Evolutionary conservation across 108 stramenopile genomes (phyloP).

Genomic region (Stephanodiscus triporus): DNA sequence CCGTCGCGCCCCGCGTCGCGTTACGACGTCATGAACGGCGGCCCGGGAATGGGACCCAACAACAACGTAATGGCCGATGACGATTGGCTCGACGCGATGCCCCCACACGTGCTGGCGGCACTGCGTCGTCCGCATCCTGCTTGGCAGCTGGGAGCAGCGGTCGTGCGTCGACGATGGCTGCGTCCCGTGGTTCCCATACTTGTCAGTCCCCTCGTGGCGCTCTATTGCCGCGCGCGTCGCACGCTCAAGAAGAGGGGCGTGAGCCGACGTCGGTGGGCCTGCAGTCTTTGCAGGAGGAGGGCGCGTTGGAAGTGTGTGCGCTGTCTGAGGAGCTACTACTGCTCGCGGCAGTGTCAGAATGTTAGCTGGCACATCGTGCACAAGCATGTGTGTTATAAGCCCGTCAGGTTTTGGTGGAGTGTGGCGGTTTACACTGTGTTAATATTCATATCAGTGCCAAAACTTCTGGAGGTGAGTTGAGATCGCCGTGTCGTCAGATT

Average conservation of each 20-base stretch:
- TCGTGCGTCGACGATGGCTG: conserved; percentile 74
- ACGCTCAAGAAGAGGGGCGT: conserved; percentile 89
- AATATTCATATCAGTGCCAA: conserved; percentile 62
- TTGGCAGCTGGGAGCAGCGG: conserved; percentile 82
- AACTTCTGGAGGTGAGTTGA: conserved; percentile 60
- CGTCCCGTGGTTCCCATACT: conserved; percentile 82
- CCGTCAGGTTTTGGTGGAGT: conserved; percentile 75
- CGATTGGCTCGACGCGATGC: conserved; percentile 91
- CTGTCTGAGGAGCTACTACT: conserved; percentile 89
- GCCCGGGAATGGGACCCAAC: conserved; percentile 19
- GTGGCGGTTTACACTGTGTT: conserved; percentile 66
- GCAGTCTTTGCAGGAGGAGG: conserved; percentile 84
- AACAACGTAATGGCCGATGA: conserved; percentile 54
- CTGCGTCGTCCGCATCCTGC: conserved; percentile 79
- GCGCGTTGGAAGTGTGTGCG: conserved; percentile 93
- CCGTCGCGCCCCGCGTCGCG: conserved; percentile 58
- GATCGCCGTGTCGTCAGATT: background rate
- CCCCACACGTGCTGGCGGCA: conserved; percentile 88
- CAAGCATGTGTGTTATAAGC: conserved; percentile 94
- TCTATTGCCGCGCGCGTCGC: conserved; percentile 83
- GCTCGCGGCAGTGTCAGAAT: conserved; percentile 91
- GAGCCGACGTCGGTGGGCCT: conserved; percentile 87
- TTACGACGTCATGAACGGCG: conserved; percentile 9
- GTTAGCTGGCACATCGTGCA: conserved; percentile 94
- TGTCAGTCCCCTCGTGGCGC: conserved; percentile 77